phyloP scores from a whole-genome alignment of 2,329 filamentous ascomycete species.

The Purpureocillium lavendulum region DNA sequence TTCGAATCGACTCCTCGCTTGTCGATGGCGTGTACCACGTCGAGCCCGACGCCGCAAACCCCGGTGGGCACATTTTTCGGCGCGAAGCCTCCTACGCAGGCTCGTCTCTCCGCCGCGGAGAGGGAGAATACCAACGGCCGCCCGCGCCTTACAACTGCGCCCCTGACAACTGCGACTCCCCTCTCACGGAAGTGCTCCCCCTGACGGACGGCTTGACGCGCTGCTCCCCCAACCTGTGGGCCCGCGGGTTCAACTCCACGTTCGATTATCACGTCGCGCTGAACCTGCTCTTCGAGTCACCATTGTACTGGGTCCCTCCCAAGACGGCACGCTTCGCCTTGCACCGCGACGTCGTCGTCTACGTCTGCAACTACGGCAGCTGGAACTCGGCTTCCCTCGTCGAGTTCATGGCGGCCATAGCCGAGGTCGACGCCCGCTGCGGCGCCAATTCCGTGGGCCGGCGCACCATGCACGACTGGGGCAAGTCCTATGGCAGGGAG shows the following conservation, averaged over 20 bases:
- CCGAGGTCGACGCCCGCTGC: slow-evolving; percentile 3
- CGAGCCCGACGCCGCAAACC: too few relatives aligned
- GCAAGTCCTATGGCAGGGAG: slow-evolving; percentile 7
- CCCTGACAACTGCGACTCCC: too few relatives aligned
- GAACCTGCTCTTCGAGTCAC: slow-evolving; percentile 7
- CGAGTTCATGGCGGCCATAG: slow-evolving; percentile 8
- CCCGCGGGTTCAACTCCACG: too few relatives aligned
- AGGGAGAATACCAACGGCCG: too few relatives aligned
- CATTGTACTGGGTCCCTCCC: slow-evolving; percentile 5
- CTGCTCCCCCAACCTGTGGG: not conserved
- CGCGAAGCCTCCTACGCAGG: too few relatives aligned
- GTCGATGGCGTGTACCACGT: not conserved
- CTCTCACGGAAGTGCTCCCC: not conserved
- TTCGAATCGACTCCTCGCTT: not conserved
- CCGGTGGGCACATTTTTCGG: too few relatives aligned
- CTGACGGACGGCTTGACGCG: not conserved
- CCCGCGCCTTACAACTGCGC: too few relatives aligned
- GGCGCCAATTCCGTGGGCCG: not conserved
- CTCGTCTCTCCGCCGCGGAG: too few relatives aligned
- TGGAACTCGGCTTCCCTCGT: slow-evolving; percentile 5
- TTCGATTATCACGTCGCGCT: slow-evolving; percentile 3
- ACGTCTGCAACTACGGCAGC: slow-evolving; percentile 5
- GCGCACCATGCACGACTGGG: not conserved
- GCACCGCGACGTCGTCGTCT: slow-evolving; percentile 2
- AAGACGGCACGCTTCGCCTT: slow-evolving; percentile 5